Evolutionary conservation across 495 filamentous ascomycete genomes (phyloP), one percentile per base, ranked within the genome.

Genomic region (Pyrenula massariospora): DNA sequence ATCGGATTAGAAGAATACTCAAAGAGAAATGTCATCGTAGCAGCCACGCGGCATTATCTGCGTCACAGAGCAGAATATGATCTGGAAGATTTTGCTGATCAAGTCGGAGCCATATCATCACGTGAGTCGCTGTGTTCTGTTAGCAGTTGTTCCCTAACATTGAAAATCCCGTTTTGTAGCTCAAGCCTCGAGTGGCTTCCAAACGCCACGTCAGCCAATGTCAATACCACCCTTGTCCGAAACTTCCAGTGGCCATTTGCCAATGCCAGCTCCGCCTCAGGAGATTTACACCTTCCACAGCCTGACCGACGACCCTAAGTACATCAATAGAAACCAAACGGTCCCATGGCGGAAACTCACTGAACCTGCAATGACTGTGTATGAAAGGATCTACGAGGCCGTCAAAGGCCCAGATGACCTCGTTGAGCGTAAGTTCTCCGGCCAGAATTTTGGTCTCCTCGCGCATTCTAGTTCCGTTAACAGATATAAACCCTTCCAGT

Each of bases 1-100:
- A 53, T 63, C 2, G 53, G 50, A 21, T 48, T 61, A 8, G 52
- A 60, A 10, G 56, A 63, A 15, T 58, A 51, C 50, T 23, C 47
- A 50, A 20, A 55, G 48, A 2, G 51, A 23, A 24, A 24, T 36
- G 22, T 11, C 24, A 58, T 58, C 48, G 48, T 24, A 42, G 48
- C 24, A 23, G 31, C 57, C 21, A 58, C 57, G 22, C 2, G 53
- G 50, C 15, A 49, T n/a, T 58, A 58, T 25, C 31, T 58, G 10
- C 25, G 24, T 20, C 25, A 20, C n/a, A 36, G 19, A 25, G 56
- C 31, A 8, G 31, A 42, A 15, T 5, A 42, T 8, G 31, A 42
- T 15, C 15, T 42, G 31, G 31, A 42, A 15, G 5, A 42, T 42
- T 42, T 42, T 15, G 31, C 15, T 15, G 31, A 42, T 5, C 31